These are phyloP conservation scores for Vinca major DNA, from an alignment of 305 asterid genomes.

Conservation along the genomic window DNA sequence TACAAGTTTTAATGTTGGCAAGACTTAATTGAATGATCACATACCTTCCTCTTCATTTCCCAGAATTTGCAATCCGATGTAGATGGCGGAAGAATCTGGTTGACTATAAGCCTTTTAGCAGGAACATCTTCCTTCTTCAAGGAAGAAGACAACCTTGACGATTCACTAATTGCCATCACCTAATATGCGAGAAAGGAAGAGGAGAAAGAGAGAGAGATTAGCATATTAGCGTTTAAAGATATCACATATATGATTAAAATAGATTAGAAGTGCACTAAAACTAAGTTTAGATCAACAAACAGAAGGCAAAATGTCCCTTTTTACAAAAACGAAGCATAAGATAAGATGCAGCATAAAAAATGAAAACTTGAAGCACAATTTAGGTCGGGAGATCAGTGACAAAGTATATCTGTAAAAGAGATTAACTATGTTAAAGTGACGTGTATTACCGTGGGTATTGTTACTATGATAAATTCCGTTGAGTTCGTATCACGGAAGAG, in stretches of 20 bases:
- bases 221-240: background rate
- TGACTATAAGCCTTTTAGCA: constrained; percentile 60
- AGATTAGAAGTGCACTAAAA: background rate
- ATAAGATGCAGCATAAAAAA: background rate
- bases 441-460: constrained; percentile 85
- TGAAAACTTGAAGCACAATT: background rate
- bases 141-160: constrained; percentile 69
- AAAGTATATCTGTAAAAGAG: background rate
- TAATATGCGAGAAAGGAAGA: constrained; percentile 9
- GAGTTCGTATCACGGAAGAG: constrained; percentile 84
- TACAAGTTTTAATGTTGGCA: background rate
- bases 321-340: background rate
- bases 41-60: constrained; percentile 65
- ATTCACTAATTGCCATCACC: constrained; percentile 86
- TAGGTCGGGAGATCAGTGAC: background rate
- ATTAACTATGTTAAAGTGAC: background rate
- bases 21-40: background rate
- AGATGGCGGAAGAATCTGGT: constrained; percentile 66
- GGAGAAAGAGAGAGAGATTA: background rate
- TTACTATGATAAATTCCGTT: constrained; percentile 84
- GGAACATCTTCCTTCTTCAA: constrained; percentile 67
- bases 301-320: background rate
- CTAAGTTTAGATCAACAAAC: background rate
- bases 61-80: constrained; percentile 78
- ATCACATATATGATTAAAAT: background rate